Percentiles rank a stretch among this genome's conserved stretches.
Conservation (phyloP, 192 early-diverging fungal species). For the Umbelopsis isabellina region DNA sequence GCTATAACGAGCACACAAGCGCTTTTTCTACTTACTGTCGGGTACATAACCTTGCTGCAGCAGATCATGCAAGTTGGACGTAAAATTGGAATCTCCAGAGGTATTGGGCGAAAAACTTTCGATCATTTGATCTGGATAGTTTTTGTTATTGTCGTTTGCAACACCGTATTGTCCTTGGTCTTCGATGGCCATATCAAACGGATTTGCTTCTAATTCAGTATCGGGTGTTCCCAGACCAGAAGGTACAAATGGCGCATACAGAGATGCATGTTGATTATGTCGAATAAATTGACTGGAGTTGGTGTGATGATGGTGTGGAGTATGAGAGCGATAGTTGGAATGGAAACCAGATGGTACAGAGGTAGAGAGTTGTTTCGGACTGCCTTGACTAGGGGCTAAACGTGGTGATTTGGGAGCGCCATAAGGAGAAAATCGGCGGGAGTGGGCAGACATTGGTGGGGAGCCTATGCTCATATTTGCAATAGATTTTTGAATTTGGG, state of each 20-base stretch:
- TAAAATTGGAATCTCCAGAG: background rate
- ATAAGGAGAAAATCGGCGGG: slow-evolving; percentile 38
- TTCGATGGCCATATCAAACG: slow-evolving; percentile 14
- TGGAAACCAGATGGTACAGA: slow-evolving; percentile 6
- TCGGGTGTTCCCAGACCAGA: slow-evolving; percentile 27
- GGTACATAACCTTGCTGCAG: slow-evolving; percentile 1
- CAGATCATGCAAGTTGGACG: slow-evolving; percentile 14
- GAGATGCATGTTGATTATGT: slow-evolving; percentile 3
- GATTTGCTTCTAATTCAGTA: slow-evolving; percentile 20
- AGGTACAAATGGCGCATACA: slow-evolving; percentile 23
- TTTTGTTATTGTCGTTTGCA: background rate
- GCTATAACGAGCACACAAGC: no score
- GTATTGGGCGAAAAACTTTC: background rate
- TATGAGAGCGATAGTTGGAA: background rate
- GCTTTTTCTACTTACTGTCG: background rate
- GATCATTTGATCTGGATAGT: slow-evolving; percentile 9
- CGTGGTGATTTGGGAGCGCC: slow-evolving; percentile 32
- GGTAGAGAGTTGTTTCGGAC: slow-evolving; percentile 1
- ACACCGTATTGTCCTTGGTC: background rate
- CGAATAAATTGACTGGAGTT: slow-evolving; percentile 10
- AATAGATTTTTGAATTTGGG: slow-evolving; percentile 35
- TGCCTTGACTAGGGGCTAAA: slow-evolving; percentile 9
- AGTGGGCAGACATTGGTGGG: slow-evolving; percentile 27
- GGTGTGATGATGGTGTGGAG: background rate
- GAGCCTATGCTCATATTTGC: slow-evolving; percentile 39